Conservation (phyloP, 2,329 filamentous ascomycete genomes). For the Phyllosticta citrichinensis region DNA sequence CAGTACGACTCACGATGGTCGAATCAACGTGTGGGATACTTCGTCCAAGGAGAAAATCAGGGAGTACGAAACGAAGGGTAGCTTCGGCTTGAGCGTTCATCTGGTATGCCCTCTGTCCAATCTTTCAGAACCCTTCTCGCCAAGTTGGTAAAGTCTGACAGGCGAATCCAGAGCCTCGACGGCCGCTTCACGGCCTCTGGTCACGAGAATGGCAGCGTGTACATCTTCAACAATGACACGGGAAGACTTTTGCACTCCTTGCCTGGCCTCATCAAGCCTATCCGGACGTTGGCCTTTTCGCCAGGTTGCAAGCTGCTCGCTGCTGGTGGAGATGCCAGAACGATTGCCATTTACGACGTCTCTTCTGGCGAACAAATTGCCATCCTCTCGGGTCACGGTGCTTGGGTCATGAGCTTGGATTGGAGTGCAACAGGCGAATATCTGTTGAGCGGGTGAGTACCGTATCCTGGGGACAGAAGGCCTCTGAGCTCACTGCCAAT, state of each 20-base stretch:
- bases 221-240: constrained; percentile 90
- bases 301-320: constrained; percentile 76
- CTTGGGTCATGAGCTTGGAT: constrained; percentile 85
- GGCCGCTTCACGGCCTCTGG: constrained; percentile 82
- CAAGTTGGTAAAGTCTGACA: neutral
- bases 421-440: constrained; percentile 94
- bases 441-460: constrained; percentile 61
- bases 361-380: constrained; percentile 85
- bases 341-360: constrained; percentile 89
- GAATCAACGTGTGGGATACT: constrained; percentile 78
- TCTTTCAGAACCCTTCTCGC: neutral
- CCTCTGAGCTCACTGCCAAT: neutral
- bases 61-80: constrained; percentile 85
- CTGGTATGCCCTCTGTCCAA: constrained; percentile 40
- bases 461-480: too few species aligned
- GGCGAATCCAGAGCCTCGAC: constrained; percentile 47
- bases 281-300: constrained; percentile 79
- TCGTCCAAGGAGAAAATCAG: constrained; percentile 52
- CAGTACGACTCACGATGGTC: constrained; percentile 78
- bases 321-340: constrained; percentile 76
- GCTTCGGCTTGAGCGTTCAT: constrained; percentile 83
- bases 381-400: constrained; percentile 66
- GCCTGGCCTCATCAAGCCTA: constrained; percentile 65
- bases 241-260: constrained; percentile 78
- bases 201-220: constrained; percentile 83